Evolutionary conservation across 768 basidiomycete species (phyloP), one percentile per base, ranked within the genome.

Genomic region (Kwoniella sp.): DNA sequence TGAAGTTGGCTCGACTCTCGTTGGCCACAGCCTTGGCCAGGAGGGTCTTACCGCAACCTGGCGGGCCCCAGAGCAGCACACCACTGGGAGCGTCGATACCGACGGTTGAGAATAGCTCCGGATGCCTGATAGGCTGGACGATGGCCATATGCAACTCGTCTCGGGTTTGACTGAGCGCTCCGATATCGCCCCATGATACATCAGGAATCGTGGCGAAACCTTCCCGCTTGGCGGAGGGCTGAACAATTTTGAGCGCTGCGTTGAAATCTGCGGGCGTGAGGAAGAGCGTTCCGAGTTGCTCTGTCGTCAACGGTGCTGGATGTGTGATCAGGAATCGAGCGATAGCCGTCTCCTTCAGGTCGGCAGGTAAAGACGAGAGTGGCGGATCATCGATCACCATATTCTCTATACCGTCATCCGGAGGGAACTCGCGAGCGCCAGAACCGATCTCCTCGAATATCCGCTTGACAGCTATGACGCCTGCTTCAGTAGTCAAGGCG

Each of bases 1-100:
- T 96, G 65, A 99, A 98, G 74, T 91, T 98, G 11, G 95, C 95
- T 58, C 82, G 78, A 46, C 85, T 88, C 76, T 96, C 95, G 71
- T 91, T 96, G 8, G 95, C 95, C 4, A 98, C 93, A 0, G 93
- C 95, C 71, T 96, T 98, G 0, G 95, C 95, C n/a, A 99, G 78
- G 25, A 99, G 70, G 0, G 95, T 99, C 77, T 98, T 99, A 4
- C 95, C 95, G 69, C 93, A 98, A 9, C 95, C 95, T 0, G 95
- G 93, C 22, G 95, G 95, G 26, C 95, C 95, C 95, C 95, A 98
- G n/a, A 98, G 76, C 28, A 98, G 76, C 2, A 98, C 95, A 0
- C 93, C 95, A 67, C 89, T 91, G 0, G 89, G 84, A 0, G 89
- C 88, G 26, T 85, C 83, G 57, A 99, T 90, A 5, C 95, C 95